Conservation (phyloP, 164 flowering plant species). For the Cinnamomum micranthum region DNA sequence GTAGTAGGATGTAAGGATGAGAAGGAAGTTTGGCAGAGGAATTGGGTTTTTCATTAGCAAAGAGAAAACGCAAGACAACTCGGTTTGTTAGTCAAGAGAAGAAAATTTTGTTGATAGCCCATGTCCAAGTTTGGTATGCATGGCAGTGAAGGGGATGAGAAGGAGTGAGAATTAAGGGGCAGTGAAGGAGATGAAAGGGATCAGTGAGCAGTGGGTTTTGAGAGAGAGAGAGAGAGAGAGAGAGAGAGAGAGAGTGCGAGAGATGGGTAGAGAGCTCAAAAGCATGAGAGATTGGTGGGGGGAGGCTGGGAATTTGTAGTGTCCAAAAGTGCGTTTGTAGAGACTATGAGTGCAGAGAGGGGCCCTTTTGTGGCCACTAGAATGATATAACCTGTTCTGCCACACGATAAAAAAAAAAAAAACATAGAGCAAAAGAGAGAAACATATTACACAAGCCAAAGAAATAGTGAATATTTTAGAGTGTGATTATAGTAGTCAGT, state of each 20-base stretch:
- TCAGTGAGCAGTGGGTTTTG: background rate
- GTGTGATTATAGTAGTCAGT: no score
- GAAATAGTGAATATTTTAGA: no score
- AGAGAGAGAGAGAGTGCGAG: constrained; percentile 6
- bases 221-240: constrained; percentile 6
- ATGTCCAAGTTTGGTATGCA: background rate
- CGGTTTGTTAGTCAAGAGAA: background rate
- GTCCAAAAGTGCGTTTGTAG: constrained; percentile 26
- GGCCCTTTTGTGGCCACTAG: constrained; percentile 41
- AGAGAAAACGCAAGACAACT: background rate
- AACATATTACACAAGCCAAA: background rate
- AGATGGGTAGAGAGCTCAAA: constrained; percentile 8
- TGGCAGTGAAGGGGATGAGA: background rate
- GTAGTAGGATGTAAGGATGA: background rate
- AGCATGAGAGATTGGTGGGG: constrained; percentile 17
- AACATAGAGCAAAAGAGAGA: background rate
- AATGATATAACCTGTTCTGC: constrained; percentile 27
- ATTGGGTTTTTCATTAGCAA: constrained; percentile 1
- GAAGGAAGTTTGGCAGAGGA: constrained; percentile 3
- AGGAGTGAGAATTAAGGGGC: background rate
- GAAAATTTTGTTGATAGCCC: background rate
- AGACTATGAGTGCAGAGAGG: constrained; percentile 14
- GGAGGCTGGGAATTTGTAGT: constrained; percentile 49
- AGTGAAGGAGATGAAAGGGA: background rate
- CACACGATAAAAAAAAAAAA: constrained; percentile 16